Conservation (phyloP, 164 flowering plant species). For the Berberis thunbergii region DNA sequence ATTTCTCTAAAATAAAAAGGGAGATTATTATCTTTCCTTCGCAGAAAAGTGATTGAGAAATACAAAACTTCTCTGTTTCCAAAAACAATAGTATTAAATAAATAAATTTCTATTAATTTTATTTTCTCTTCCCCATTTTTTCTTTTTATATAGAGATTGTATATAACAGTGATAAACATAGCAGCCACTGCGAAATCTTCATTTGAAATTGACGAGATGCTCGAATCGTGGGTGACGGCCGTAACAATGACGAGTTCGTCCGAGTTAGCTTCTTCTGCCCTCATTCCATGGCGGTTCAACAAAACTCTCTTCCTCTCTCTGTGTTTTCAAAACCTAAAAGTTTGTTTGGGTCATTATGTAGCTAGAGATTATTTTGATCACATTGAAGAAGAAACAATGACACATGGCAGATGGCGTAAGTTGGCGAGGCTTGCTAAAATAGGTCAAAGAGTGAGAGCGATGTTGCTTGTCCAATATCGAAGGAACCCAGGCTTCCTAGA, state of each 20-base stretch:
- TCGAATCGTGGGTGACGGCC: conserved; percentile 63
- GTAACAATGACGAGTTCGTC: conserved; percentile 72
- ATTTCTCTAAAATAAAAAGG: no score
- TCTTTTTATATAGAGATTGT: no score
- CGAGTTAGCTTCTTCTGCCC: conserved; percentile 61
- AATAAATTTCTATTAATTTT: no score
- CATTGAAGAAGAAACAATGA: conserved; percentile 15
- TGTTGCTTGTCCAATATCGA: no score
- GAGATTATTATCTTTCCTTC: no score
- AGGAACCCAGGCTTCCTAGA: no score
- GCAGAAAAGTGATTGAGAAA: no score
- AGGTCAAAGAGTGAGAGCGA: background rate
- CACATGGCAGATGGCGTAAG: conserved; percentile 19
- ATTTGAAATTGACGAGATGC: conserved; percentile 43
- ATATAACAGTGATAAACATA: no score
- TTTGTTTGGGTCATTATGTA: conserved; percentile 18
- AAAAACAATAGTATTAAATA: no score
- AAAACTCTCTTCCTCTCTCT: background rate
- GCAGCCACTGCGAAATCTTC: conserved; percentile 27
- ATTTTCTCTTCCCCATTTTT: no score
- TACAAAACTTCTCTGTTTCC: no score
- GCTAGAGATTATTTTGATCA: conserved; percentile 20
- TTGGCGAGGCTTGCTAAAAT: background rate
- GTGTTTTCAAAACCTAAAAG: background rate
- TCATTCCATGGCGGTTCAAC: conserved; percentile 30